phyloP scores from a whole-genome alignment of 768 basidiomycete genomes.

The Calocybe cyanea region DNA sequence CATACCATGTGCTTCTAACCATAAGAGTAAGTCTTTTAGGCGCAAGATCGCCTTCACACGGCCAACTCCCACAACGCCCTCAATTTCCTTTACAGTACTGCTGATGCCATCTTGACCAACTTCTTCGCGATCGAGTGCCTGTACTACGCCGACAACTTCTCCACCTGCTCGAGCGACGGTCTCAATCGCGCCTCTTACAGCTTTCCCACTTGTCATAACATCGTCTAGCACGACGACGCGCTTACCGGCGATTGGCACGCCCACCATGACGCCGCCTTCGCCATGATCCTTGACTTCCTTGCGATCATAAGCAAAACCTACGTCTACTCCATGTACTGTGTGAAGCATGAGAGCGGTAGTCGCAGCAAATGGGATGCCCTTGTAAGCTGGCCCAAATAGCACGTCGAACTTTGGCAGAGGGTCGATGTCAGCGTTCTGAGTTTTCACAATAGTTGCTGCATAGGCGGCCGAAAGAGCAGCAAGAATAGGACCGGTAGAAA shows the following conservation, averaged over 20 bases:
- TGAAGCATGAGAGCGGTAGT: slow-evolving; percentile 75
- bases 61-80: slow-evolving; percentile 65
- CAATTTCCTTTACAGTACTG: slow-evolving; percentile 83
- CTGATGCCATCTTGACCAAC: slow-evolving; percentile 62
- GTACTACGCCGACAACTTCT: slow-evolving; percentile 83
- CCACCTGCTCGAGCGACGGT: slow-evolving; percentile 68
- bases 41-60: slow-evolving; percentile 76
- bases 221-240: slow-evolving; percentile 91
- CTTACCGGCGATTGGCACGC: slow-evolving; percentile 75
- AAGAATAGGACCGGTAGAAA: slow-evolving; percentile 82
- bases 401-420: slow-evolving; percentile 62
- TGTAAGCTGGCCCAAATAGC: slow-evolving; percentile 96
- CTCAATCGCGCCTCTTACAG: slow-evolving; percentile 79
- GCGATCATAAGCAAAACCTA: slow-evolving; percentile 89
- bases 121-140: slow-evolving; percentile 85
- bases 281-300: slow-evolving; percentile 97
- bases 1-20: slow-evolving; percentile 71
- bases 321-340: slow-evolving; percentile 52
- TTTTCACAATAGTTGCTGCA: slow-evolving; percentile 68
- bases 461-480: slow-evolving; percentile 76
- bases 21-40: slow-evolving; percentile 82
- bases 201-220: slow-evolving; percentile 92
- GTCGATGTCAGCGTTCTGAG: slow-evolving; percentile 29
- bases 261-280: slow-evolving; percentile 90
- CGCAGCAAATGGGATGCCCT: slow-evolving; percentile 92